These are phyloP conservation scores for Hypholoma sublateritium DNA, from an alignment of 768 basidiomycete genomes.

Conservation along the genomic window DNA sequence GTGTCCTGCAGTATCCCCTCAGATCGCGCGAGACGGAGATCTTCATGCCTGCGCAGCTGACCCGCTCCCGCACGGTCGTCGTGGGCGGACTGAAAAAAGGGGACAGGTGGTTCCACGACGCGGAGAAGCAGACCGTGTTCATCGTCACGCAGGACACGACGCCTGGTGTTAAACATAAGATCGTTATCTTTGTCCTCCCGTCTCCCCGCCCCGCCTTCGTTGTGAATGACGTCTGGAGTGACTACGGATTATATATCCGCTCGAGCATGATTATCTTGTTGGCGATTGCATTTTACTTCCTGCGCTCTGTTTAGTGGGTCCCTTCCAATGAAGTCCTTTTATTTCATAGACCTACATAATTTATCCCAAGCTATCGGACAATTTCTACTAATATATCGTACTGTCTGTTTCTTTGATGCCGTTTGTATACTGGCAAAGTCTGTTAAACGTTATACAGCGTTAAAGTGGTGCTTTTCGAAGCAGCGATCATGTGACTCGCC, in stretches of 20 bases:
- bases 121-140: constrained; percentile 71
- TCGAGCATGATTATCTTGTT: too few species aligned
- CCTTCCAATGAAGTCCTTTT: too few species aligned
- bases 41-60: constrained; percentile 67
- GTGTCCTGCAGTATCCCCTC: constrained; percentile 24
- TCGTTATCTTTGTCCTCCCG: constrained; percentile 58
- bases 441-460: too few species aligned
- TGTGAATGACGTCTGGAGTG: constrained; percentile 68
- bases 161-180: constrained; percentile 46
- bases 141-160: constrained; percentile 47
- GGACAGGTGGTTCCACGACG: constrained; percentile 61
- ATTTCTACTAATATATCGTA: too few species aligned
- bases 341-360: too few species aligned
- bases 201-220: constrained; percentile 48
- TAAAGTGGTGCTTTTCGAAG: too few species aligned
- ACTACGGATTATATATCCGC: constrained; percentile 34
- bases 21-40: constrained; percentile 77
- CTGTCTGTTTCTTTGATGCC: too few species aligned
- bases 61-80: constrained; percentile 54
- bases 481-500: too few species aligned
- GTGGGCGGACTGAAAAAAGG: constrained; percentile 53
- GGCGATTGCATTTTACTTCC: too few species aligned
- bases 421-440: too few species aligned
- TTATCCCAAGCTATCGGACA: too few species aligned
- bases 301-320: too few species aligned